Conservation (phyloP, 2,329 filamentous ascomycete genomes). For the Berkeleyomyces basicola region DNA sequence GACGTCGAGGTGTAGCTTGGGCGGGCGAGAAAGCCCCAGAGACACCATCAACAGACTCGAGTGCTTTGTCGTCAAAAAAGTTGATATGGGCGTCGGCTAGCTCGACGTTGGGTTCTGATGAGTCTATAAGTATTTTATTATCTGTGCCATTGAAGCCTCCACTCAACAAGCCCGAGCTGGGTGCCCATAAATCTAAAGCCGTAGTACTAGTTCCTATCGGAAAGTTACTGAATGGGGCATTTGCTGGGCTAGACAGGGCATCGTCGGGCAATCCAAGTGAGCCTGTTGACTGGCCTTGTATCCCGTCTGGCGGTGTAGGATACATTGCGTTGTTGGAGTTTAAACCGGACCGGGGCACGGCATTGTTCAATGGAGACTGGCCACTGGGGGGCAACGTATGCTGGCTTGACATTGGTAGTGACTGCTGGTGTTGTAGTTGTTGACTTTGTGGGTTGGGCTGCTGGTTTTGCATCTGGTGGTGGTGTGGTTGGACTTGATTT, state of each 20-base stretch:
- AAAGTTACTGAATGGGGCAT: not conserved
- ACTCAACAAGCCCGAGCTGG: slow-evolving; percentile 26
- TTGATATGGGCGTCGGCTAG: slow-evolving; percentile 74
- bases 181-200: slow-evolving; percentile 18
- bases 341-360: slow-evolving; percentile 34
- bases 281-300: slow-evolving; percentile 27
- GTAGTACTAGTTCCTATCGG: slow-evolving; percentile 4
- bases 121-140: not conserved
- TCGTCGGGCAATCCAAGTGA: slow-evolving; percentile 31
- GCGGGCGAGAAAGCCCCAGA: slow-evolving; percentile 1
- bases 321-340: slow-evolving; percentile 38
- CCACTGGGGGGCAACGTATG: slow-evolving; percentile 29
- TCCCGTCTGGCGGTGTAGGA: slow-evolving; percentile 52
- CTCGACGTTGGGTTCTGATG: slow-evolving; percentile 43
- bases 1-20: not conserved
- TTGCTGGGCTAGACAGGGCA: slow-evolving; percentile 35
- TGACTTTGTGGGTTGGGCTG: not conserved
- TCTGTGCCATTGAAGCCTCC: slow-evolving; percentile 22
- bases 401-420: not conserved
- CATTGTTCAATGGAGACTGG: slow-evolving; percentile 30
- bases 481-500: not conserved
- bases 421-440: not conserved
- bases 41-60: not conserved
- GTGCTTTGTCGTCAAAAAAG: slow-evolving; percentile 50
- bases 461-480: not conserved